Conservation (phyloP, 257 asterid genomes). For the Solanum okadae region DNA sequence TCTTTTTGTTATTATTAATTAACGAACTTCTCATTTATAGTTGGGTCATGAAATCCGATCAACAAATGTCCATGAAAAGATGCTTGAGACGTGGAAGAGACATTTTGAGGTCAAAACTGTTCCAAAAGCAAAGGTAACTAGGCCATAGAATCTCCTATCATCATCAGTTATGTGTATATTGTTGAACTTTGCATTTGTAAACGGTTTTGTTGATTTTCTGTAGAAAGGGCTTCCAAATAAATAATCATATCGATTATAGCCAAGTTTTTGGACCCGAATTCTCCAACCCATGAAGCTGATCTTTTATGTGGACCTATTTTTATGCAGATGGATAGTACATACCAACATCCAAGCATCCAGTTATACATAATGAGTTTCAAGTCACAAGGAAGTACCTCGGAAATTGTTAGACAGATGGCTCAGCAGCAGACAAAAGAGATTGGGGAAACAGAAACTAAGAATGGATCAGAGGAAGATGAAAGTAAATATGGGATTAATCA, state of each 20-base stretch:
- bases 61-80: constrained; percentile 78
- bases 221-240: neutral
- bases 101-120: constrained; percentile 65
- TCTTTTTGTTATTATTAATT: neutral
- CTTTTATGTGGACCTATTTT: neutral
- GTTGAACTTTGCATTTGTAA: neutral
- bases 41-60: constrained; percentile 95
- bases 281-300: neutral
- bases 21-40: constrained; percentile 26
- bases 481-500: constrained; percentile 7
- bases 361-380: constrained; percentile 62
- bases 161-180: neutral
- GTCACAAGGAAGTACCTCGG: constrained; percentile 19
- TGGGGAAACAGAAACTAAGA: constrained; percentile 20
- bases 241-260: no score
- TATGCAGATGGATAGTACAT: constrained; percentile 75
- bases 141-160: neutral
- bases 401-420: constrained; percentile 8
- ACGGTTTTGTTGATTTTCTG: neutral
- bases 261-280: no score
- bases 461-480: constrained; percentile 35
- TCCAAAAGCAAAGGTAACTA: constrained; percentile 69
- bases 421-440: constrained; percentile 16
- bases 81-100: constrained; percentile 79
- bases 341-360: constrained; percentile 93